Evolutionary conservation across 78 protist genomes (phyloP).

Genomic region (Dictyostelium purpureum): DNA sequence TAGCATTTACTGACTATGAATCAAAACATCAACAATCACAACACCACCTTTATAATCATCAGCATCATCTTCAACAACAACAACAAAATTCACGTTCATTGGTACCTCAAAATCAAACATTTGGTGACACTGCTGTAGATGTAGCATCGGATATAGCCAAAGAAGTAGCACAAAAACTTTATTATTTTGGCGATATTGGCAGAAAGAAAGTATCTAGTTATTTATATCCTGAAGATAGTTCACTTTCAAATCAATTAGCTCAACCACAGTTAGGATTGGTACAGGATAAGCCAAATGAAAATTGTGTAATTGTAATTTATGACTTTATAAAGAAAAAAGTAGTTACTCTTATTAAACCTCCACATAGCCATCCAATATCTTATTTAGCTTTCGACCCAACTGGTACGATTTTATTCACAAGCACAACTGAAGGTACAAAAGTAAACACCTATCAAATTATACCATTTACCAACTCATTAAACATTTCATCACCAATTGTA

Average conservation of each 20-base stretch:
- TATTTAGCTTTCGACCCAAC: constrained; percentile 62
- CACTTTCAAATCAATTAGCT: not conserved
- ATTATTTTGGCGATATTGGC: constrained; percentile 60
- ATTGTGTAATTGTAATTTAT: constrained; percentile 25
- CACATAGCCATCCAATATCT: constrained; percentile 57
- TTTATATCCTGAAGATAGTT: constrained; percentile 47
- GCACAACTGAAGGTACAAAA: constrained; percentile 72
- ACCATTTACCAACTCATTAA: constrained; percentile 55
- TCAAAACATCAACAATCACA: not conserved
- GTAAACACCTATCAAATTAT: constrained; percentile 51
- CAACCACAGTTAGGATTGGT: not conserved
- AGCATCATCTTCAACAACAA: not conserved
- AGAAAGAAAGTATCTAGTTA: constrained; percentile 59
- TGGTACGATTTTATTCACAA: constrained; percentile 61
- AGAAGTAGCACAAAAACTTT: constrained; percentile 49
- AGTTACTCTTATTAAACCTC: constrained; percentile 57
- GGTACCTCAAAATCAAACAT: constrained; percentile 40
- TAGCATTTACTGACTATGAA: constrained; percentile 46
- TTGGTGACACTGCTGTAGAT: constrained; percentile 67
- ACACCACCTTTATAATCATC: not conserved
- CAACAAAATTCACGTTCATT: not conserved
- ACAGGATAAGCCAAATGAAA: not conserved
- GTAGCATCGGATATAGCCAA: constrained; percentile 69
- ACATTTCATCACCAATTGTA: constrained; percentile 23
- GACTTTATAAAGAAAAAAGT: constrained; percentile 38